A percentile compares a stretch with the other conserved stretches of the same genome.
Evolutionary conservation across 192 early-diverging fungal genomes (phyloP).

Genomic region (Glomus cerebriforme): DNA sequence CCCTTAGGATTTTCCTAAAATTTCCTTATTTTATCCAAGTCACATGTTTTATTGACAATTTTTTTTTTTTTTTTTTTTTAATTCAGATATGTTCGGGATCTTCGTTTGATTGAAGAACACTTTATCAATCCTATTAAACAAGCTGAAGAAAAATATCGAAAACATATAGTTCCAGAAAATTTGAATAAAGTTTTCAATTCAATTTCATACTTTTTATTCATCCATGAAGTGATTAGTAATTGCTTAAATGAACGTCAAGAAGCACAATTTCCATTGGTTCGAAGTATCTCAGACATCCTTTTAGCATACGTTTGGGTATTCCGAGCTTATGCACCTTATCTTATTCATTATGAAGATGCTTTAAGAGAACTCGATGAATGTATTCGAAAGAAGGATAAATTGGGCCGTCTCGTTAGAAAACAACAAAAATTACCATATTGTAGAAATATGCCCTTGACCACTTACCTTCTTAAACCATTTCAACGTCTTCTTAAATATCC

Average conservation of each 20-base stretch:
- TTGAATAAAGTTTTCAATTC: conserved; percentile 56
- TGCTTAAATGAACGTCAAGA: conserved; percentile 57
- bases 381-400: conserved; percentile 47
- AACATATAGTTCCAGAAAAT: conserved; percentile 47
- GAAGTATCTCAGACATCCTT: conserved; percentile 55
- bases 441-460: conserved; percentile 54
- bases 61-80: neutral
- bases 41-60: neutral
- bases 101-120: conserved; percentile 67
- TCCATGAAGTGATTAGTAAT: conserved; percentile 53
- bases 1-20: neutral
- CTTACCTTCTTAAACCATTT: conserved; percentile 59
- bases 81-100: conserved; percentile 74
- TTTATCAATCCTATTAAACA: conserved; percentile 46
- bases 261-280: conserved; percentile 53
- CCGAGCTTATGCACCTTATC: conserved; percentile 52
- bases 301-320: conserved; percentile 50
- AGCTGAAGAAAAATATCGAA: conserved; percentile 30
- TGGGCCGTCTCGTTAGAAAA: conserved; percentile 51
- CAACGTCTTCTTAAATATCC: conserved; percentile 66
- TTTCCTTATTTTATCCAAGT: neutral
- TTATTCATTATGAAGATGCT: conserved; percentile 60
- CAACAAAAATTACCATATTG: conserved; percentile 52
- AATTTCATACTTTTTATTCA: conserved; percentile 50
- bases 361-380: conserved; percentile 50